Conservation (phyloP, 2,329 filamentous ascomycete genomes). For the Cordyceps javanica region DNA sequence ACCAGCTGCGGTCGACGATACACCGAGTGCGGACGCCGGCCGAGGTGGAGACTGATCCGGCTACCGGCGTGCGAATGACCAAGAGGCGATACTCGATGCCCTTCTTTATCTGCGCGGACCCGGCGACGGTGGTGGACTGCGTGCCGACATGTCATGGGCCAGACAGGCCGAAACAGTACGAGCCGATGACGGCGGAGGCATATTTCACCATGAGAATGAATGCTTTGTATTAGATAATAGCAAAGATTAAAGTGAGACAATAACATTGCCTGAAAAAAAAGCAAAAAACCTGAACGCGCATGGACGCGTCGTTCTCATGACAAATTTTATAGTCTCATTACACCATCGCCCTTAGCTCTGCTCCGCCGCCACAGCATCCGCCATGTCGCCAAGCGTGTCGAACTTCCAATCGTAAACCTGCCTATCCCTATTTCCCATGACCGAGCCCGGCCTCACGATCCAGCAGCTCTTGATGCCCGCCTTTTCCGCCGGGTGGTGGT, state of each 20-base stretch:
- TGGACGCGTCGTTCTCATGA: background rate
- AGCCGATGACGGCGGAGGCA: slow-evolving; percentile 29
- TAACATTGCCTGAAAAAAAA: background rate
- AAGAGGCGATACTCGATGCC: slow-evolving; percentile 52
- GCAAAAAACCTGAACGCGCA: too few relatives aligned
- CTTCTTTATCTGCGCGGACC: slow-evolving; percentile 50
- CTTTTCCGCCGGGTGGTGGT: slow-evolving; percentile 59
- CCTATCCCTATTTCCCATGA: slow-evolving; percentile 36
- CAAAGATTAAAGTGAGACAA: background rate
- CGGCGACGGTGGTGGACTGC: slow-evolving; percentile 44
- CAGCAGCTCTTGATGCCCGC: slow-evolving; percentile 53
- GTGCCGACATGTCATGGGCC: slow-evolving; percentile 39
- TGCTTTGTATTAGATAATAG: slow-evolving; percentile 15
- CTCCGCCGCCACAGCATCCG: slow-evolving; percentile 43
- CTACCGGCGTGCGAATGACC: slow-evolving; percentile 33
- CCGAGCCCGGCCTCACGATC: slow-evolving; percentile 46
- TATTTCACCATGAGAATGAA: slow-evolving; percentile 24
- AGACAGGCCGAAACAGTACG: slow-evolving; percentile 42
- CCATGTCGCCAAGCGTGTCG: slow-evolving; percentile 50
- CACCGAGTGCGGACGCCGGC: slow-evolving; percentile 38
- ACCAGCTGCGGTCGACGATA: slow-evolving; percentile 27
- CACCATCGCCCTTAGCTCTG: slow-evolving; percentile 14
- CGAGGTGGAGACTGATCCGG: slow-evolving; percentile 14
- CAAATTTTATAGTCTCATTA: background rate
- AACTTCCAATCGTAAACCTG: slow-evolving; percentile 48